Percentiles rank a stretch among this genome's conserved stretches.
Evolutionary conservation across 129 eudicot genomes (phyloP).

Genomic region (Pittosporum tobira): DNA sequence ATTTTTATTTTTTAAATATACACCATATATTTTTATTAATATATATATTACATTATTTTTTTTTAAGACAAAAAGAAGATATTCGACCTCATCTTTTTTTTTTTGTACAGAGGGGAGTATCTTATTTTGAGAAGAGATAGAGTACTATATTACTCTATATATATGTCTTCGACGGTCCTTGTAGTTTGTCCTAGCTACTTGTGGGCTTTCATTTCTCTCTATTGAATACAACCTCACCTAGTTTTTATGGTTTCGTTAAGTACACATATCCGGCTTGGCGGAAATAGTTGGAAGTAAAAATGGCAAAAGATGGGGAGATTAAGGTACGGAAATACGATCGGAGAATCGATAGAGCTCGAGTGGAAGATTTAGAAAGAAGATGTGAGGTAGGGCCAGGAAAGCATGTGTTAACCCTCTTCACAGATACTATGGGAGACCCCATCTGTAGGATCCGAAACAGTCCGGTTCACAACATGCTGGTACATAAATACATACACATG

Average conservation of each 20-base stretch:
- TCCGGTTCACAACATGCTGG: slow-evolving; percentile 62
- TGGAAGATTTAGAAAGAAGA: slow-evolving; percentile 59
- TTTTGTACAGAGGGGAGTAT: too few relatives aligned
- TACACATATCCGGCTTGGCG: not conserved
- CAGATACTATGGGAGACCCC: slow-evolving; percentile 70
- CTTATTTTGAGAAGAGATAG: too few relatives aligned
- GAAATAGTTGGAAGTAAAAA: not conserved
- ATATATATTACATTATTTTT: too few relatives aligned
- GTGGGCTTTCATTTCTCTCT: slow-evolving; percentile 6
- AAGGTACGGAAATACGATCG: slow-evolving; percentile 43
- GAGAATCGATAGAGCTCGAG: slow-evolving; percentile 31
- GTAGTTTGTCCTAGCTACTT: not conserved
- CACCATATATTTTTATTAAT: too few relatives aligned
- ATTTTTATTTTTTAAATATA: too few relatives aligned
- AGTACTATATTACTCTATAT: slow-evolving; percentile 1
- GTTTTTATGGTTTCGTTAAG: too few relatives aligned
- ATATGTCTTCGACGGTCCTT: not conserved
- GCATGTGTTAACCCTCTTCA: slow-evolving; percentile 37
- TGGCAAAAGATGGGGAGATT: slow-evolving; percentile 36
- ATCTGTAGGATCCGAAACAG: slow-evolving; percentile 53
- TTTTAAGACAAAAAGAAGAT: too few relatives aligned
- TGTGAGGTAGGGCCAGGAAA: slow-evolving; percentile 55
- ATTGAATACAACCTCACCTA: not conserved
- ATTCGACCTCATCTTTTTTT: too few relatives aligned
- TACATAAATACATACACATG: slow-evolving; percentile 21